phyloP scores from a whole-genome alignment of 169 alveolate genomes.

The Babesia microti region DNA sequence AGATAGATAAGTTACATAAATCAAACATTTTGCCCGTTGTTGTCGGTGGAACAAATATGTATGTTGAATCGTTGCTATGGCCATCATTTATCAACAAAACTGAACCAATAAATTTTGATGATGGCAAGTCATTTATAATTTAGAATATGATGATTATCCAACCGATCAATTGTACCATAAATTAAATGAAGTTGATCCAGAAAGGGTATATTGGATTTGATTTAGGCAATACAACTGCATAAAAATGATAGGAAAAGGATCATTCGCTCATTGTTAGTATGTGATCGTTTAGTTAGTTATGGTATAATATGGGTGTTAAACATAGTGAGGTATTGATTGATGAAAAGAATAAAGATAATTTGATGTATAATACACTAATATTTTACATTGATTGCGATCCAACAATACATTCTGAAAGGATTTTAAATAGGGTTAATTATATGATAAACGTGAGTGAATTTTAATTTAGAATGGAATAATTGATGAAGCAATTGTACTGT shows the following conservation, averaged over 20 bases:
- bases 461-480: conserved; percentile 24
- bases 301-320: conserved; percentile 34
- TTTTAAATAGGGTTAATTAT: conserved; percentile 7
- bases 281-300: conserved; percentile 32
- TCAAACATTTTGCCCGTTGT: conserved; percentile 34
- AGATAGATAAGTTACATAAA: conserved; percentile 13
- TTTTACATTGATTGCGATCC: conserved; percentile 33
- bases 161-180: conserved; percentile 37
- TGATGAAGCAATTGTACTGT: conserved; percentile 16
- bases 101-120: neutral
- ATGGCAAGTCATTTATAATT: conserved; percentile 2
- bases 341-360: conserved; percentile 23
- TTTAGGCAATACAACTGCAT: conserved; percentile 45
- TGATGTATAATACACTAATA: conserved; percentile 32
- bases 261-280: conserved; percentile 20
- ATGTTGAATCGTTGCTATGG: conserved; percentile 54
- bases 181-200: conserved; percentile 39
- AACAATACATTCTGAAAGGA: conserved; percentile 19
- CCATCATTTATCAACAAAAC: conserved; percentile 44
- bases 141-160: conserved; percentile 14
- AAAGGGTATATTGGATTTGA: conserved; percentile 13
- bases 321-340: conserved; percentile 49
- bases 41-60: conserved; percentile 58
- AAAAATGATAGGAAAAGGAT: conserved; percentile 57
- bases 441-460: conserved; percentile 20